Evolutionary conservation across 805 yeast species (phyloP).

Genomic region (Candida tammaniensis): DNA sequence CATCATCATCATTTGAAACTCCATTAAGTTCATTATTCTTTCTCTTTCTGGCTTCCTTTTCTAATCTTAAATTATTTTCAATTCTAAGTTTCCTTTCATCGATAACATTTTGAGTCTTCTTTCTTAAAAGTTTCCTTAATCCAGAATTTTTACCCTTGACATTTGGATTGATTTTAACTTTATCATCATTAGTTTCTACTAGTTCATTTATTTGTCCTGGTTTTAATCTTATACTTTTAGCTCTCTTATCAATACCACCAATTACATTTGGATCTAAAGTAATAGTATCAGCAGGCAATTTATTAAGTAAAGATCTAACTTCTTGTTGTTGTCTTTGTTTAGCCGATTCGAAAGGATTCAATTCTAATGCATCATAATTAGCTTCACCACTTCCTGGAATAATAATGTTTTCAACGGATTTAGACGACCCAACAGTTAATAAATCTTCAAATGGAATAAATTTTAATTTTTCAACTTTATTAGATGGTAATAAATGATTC

Average conservation of each 20-base stretch:
- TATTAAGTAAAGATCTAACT: slow-evolving; percentile 80
- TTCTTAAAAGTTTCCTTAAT: slow-evolving; percentile 74
- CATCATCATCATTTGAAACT: slow-evolving; percentile 50
- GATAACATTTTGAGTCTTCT: slow-evolving; percentile 79
- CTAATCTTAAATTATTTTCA: slow-evolving; percentile 69
- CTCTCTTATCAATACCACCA: slow-evolving; percentile 77
- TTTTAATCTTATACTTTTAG: slow-evolving; percentile 59
- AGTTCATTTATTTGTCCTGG: slow-evolving; percentile 55
- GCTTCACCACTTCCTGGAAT: slow-evolving; percentile 99
- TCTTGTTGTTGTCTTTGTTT: slow-evolving; percentile 93
- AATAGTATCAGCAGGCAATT: slow-evolving; percentile 89
- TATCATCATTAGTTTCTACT: slow-evolving; percentile 27
- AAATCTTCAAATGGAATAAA: slow-evolving; percentile 96
- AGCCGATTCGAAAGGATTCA: slow-evolving; percentile 87
- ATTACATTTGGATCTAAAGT: slow-evolving; percentile 83
- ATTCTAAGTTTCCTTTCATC: slow-evolving; percentile 80
- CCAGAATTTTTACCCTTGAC: slow-evolving; percentile 81
- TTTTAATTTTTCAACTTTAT: slow-evolving; percentile 60
- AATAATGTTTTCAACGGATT: slow-evolving; percentile 79
- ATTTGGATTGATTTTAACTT: slow-evolving; percentile 61
- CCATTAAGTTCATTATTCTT: slow-evolving; percentile 41
- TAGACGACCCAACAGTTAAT: slow-evolving; percentile 81
- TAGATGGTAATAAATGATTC: slow-evolving; percentile 83
- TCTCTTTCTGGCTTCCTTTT: slow-evolving; percentile 66
- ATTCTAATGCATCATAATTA: slow-evolving; percentile 89